Evolutionary conservation across 1,284 basidiomycete species (phyloP).

Genomic region (Cryptococcus hybrid): DNA sequence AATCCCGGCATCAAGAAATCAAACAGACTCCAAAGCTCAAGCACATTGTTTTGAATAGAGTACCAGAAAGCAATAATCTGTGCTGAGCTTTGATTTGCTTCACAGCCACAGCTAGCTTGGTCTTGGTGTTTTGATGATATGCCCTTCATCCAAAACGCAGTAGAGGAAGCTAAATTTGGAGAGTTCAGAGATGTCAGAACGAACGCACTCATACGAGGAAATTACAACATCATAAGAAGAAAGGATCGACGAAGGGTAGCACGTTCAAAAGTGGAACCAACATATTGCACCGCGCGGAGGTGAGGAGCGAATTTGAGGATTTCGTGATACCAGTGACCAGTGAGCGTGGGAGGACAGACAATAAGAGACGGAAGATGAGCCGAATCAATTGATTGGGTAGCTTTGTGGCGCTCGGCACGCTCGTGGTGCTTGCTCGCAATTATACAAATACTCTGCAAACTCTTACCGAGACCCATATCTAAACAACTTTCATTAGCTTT

Average conservation of each 20-base stretch:
- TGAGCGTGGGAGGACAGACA: slow-evolving; percentile 94
- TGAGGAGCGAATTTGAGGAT: slow-evolving; percentile 89
- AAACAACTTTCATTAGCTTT: background rate
- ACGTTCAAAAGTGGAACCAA: slow-evolving; percentile 87
- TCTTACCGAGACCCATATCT: slow-evolving; percentile 99
- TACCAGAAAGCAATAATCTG: slow-evolving; percentile 91
- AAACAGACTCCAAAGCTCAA: slow-evolving; percentile 98
- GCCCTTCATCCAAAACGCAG: slow-evolving; percentile 97
- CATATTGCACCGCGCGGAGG: slow-evolving; percentile 82
- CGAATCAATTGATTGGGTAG: slow-evolving; percentile 70
- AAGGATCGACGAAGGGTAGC: slow-evolving; percentile 65
- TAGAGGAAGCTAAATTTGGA: slow-evolving; percentile 83
- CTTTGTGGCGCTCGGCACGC: slow-evolving; percentile 66
- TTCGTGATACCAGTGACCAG: slow-evolving; percentile 99
- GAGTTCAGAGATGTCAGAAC: slow-evolving; percentile 85
- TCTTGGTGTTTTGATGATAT: slow-evolving; percentile 99
- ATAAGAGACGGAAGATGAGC: slow-evolving; percentile 92
- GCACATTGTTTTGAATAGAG: slow-evolving; percentile 98
- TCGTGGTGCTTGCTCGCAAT: slow-evolving; percentile 92
- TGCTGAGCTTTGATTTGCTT: slow-evolving; percentile 90
- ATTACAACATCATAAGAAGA: slow-evolving; percentile 79
- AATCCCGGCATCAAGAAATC: slow-evolving; percentile 99
- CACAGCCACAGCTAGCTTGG: slow-evolving; percentile 94
- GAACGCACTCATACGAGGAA: slow-evolving; percentile 95
- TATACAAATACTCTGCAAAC: slow-evolving; percentile 96